These are phyloP conservation scores for Podaxis pistillaris DNA, from an alignment of 768 basidiomycete species.

Conservation along the genomic window DNA sequence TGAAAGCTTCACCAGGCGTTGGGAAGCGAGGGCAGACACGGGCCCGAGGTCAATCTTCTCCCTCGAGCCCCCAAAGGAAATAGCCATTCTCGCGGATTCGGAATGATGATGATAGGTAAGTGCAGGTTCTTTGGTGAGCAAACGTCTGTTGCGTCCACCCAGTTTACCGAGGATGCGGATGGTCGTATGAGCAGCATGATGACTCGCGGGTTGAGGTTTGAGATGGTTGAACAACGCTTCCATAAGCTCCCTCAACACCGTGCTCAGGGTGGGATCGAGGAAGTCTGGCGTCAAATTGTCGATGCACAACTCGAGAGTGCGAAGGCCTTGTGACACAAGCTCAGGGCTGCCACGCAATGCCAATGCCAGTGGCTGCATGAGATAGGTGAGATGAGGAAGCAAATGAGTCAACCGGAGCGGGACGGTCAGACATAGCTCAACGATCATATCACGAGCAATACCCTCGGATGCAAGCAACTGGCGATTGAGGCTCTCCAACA, in stretches of 20 bases:
- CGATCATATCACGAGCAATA: constrained; percentile 86
- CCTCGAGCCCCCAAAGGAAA: constrained; percentile 71
- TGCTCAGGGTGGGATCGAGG: constrained; percentile 91
- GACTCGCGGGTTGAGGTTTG: constrained; percentile 85
- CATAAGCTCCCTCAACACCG: constrained; percentile 92
- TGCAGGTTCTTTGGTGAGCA: constrained; percentile 77
- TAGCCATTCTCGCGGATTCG: constrained; percentile 63
- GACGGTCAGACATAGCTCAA: constrained; percentile 95
- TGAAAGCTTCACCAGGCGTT: constrained; percentile 52
- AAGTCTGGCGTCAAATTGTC: constrained; percentile 98
- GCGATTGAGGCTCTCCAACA: constrained; percentile 92
- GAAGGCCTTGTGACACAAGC: constrained; percentile 90
- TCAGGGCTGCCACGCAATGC: constrained; percentile 87
- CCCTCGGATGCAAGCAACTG: constrained; percentile 86
- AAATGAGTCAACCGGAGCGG: constrained; percentile 94
- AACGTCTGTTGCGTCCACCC: constrained; percentile 88
- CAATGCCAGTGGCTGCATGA: constrained; percentile 94
- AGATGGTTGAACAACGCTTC: constrained; percentile 89
- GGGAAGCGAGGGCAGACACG: constrained; percentile 61
- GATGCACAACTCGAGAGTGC: constrained; percentile 97
- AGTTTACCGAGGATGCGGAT: constrained; percentile 96
- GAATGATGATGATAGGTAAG: constrained; percentile 71
- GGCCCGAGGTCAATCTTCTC: constrained; percentile 68
- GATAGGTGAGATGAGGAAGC: constrained; percentile 88
- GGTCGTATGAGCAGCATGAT: constrained; percentile 90